Base-by-base conservation (phyloP, 257 asterid genomes). In the Solanum virginianum region DNA sequence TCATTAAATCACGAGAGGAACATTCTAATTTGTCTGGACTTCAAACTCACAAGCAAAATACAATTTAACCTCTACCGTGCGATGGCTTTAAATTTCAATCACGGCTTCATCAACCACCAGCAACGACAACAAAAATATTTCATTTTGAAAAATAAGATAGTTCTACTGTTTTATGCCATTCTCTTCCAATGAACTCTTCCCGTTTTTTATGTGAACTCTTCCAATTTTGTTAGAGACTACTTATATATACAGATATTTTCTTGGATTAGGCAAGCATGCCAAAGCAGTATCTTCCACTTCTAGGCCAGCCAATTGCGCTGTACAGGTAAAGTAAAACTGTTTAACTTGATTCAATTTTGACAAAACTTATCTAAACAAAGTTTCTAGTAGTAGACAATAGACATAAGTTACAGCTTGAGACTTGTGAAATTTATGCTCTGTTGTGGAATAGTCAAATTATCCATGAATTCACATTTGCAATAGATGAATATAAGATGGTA, bases 251-350 rank as follows among this genome's bases (percentile, higher is more conserved):
- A 1, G 1, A 72, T 90, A 26, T 86, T 89, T 93, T 90, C 84
- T 92, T 89, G 69, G 8, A 83, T 80, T 89, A 97, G 99, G 98
- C 98, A 49, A 93, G 92, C 92, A 95, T 97, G 98, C 99, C 99
- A 71, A 97, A 97, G 92, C 98, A 97, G 93, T 97, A 97, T 87
- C 94, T 97, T 85, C 98, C 98, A 81, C 99, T 97, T 88, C 96
- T 97, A 82, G 98, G 97, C 81, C 98, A 94, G 80, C 98, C 98
- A 54, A 95, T 97, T 82, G 98, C 98, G 57, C 87, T 97, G 88
- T 94, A 97, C 90, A 95, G 99, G 99, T 95, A 90, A 89, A 84
- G 85, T 57, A 51, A 87, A 68, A 71, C 43, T 11, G 22, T 16
- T 71, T 20, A 26, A 9, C 82, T 53, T 79, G 65, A 53, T 53